Percentiles rank a stretch among this genome's conserved stretches.
Evolutionary conservation across 106 monocot genomes (phyloP).

Genomic region (Dendrobium huoshanense): DNA sequence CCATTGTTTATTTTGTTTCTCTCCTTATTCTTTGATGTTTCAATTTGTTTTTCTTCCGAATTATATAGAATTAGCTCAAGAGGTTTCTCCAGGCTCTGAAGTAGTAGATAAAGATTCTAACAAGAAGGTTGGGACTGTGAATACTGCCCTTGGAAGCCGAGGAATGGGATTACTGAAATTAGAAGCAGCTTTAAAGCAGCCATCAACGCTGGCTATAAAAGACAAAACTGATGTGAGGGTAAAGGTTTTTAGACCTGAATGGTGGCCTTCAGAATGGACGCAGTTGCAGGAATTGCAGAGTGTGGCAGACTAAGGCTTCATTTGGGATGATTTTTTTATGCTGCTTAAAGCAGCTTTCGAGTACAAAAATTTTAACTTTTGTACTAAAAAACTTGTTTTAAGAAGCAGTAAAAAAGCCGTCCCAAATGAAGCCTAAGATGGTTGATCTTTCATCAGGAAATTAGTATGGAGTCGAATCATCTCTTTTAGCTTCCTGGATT

Average conservation of each 20-base stretch:
- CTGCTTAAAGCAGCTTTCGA: too few relatives aligned
- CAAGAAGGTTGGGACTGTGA: constrained; percentile 73
- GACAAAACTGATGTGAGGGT: constrained; percentile 42
- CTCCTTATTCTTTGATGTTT: background rate
- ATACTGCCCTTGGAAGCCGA: constrained; percentile 37
- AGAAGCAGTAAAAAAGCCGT: too few relatives aligned
- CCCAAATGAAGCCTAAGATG: too few relatives aligned
- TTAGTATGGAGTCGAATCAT: too few relatives aligned
- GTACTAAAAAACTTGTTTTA: too few relatives aligned
- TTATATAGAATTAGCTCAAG: constrained; percentile 44
- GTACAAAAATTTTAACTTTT: too few relatives aligned
- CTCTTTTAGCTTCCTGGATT: too few relatives aligned
- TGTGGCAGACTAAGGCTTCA: constrained; percentile 1
- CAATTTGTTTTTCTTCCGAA: background rate
- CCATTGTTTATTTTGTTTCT: background rate
- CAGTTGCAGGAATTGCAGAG: constrained; percentile 35
- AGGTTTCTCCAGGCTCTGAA: constrained; percentile 57
- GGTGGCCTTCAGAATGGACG: constrained; percentile 95
- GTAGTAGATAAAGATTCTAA: constrained; percentile 43
- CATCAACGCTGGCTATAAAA: constrained; percentile 40
- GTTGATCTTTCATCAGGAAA: too few relatives aligned
- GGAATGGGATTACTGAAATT: constrained; percentile 85
- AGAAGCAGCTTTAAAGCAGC: constrained; percentile 50
- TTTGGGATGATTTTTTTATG: too few relatives aligned
- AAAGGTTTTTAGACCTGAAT: constrained; percentile 56